A percentile compares a stretch with the other conserved stretches of the same genome.
Evolutionary conservation across 2,329 filamentous ascomycete species (phyloP).

Genomic region (Apiospora hydei): DNA sequence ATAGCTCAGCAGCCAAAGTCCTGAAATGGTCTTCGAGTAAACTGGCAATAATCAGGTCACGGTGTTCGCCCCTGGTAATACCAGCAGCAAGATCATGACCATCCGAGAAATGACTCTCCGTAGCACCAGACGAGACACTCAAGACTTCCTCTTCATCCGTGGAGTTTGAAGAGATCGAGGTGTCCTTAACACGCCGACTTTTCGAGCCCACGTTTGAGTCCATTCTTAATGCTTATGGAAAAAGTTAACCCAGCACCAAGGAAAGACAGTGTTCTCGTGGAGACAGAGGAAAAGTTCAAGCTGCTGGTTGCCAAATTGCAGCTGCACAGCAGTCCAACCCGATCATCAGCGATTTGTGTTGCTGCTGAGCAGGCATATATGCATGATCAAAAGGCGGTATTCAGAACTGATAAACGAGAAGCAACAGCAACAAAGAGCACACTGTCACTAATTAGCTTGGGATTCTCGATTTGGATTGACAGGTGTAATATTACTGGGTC

Average conservation of each 20-base stretch:
- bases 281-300: not conserved
- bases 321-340: not conserved
- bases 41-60: conserved; percentile 43
- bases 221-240: not conserved
- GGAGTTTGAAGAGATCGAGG: not conserved
- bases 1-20: conserved; percentile 39
- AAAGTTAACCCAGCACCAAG: not conserved
- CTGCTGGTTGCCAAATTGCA: not conserved
- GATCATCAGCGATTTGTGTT: conserved; percentile 2
- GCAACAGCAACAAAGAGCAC: not conserved
- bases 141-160: conserved; percentile 17
- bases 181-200: not conserved
- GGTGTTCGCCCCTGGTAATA: conserved; percentile 37
- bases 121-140: conserved; percentile 13
- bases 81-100: conserved; percentile 26
- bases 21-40: conserved; percentile 43
- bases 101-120: not conserved
- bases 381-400: not conserved
- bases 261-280: not conserved
- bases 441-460: not conserved
- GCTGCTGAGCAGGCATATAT: not conserved
- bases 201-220: not conserved
- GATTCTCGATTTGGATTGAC: not conserved
- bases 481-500: not conserved
- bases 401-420: not conserved